A percentile compares a stretch with the other conserved stretches of the same genome.
Conservation (phyloP, 2,329 filamentous ascomycete genomes). For the Fusarium pseudonygamai region DNA sequence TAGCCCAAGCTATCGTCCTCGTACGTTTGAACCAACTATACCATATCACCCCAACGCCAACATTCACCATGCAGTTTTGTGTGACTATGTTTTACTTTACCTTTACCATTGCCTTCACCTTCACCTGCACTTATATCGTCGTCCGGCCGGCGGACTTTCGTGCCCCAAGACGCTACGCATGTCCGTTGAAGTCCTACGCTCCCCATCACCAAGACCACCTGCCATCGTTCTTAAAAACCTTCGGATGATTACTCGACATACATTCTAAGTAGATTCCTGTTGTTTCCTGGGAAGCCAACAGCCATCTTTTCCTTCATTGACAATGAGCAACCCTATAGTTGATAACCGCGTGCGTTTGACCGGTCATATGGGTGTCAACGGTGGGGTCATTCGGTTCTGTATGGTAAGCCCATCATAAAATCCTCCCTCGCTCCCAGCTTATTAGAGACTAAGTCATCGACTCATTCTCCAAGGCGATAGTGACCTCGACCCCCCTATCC, state of each 20-base stretch:
- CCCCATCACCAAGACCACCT: constrained; percentile 40
- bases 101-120: background rate
- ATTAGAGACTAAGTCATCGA: constrained; percentile 37
- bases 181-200: constrained; percentile 33
- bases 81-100: constrained; percentile 8
- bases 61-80: constrained; percentile 17
- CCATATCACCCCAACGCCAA: constrained; percentile 20
- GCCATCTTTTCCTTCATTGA: constrained; percentile 27
- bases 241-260: constrained; percentile 46
- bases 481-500: constrained; percentile 34
- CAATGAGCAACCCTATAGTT: constrained; percentile 35
- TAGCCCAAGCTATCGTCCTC: background rate
- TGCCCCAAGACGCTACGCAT: constrained; percentile 36
- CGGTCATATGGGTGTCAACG: constrained; percentile 23
- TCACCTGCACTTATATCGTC: constrained; percentile 24
- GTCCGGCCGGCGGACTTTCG: constrained; percentile 14
- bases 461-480: constrained; percentile 33
- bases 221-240: constrained; percentile 40
- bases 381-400: constrained; percentile 27
- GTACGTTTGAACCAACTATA: constrained; percentile 2
- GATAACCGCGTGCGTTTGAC: constrained; percentile 18
- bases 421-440: constrained; percentile 27
- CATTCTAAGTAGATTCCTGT: constrained; percentile 44
- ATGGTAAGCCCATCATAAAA: constrained; percentile 29
- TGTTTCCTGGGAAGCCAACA: constrained; percentile 30